These are phyloP conservation scores for Dryadomyces quercivorus DNA, from an alignment of 2,329 filamentous ascomycete species.

Conservation along the genomic window DNA sequence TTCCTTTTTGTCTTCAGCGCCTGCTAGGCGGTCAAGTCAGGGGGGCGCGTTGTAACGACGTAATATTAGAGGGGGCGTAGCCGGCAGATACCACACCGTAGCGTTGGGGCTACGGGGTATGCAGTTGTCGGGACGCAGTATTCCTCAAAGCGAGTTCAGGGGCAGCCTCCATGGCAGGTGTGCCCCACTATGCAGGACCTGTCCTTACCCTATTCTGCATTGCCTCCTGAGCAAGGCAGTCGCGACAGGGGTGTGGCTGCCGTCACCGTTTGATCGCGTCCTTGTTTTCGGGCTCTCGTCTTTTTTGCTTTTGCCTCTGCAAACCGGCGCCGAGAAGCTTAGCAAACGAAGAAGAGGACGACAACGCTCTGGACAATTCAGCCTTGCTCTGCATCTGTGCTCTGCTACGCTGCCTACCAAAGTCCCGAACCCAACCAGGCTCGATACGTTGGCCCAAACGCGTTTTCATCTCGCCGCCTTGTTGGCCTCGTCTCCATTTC, in stretches of 20 bases:
- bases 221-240: conserved; percentile 14
- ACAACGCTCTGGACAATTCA: background rate
- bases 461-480: background rate
- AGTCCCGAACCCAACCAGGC: background rate
- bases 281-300: background rate
- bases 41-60: too few species aligned
- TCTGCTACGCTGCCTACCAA: too few species aligned
- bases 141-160: background rate
- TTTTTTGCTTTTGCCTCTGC: background rate
- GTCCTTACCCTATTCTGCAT: background rate
- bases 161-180: background rate
- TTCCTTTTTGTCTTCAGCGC: background rate
- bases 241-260: conserved; percentile 12
- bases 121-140: too few species aligned
- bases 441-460: background rate
- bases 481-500: too few species aligned
- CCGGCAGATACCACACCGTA: too few species aligned
- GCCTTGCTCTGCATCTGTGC: too few species aligned
- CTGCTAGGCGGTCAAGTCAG: too few species aligned
- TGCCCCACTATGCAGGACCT: background rate
- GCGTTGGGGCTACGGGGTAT: too few species aligned
- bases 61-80: too few species aligned
- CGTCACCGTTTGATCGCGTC: conserved; percentile 15
- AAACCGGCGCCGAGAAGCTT: background rate
- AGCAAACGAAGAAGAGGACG: background rate